Conservation (phyloP, 2,329 filamentous ascomycete genomes). For the Arthrobotrys sinensis region DNA sequence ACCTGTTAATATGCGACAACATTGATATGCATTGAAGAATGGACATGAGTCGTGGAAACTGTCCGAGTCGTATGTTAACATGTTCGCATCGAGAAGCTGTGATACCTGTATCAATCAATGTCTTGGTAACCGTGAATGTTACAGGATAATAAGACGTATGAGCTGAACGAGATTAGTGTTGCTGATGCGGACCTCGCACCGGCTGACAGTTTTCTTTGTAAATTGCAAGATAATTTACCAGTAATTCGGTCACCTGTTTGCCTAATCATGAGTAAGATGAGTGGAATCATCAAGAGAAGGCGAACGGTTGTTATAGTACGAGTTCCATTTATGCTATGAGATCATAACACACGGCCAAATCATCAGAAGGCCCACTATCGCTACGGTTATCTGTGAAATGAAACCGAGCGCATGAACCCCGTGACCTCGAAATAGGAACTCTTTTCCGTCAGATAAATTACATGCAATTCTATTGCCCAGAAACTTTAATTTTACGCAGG, state of each 20-base stretch:
- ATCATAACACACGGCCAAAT: conserved; percentile 1
- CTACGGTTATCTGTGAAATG: conserved; percentile 24
- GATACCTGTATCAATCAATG: background rate
- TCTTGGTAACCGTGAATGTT: background rate
- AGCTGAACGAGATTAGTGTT: background rate
- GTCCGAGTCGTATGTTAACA: too few relatives aligned
- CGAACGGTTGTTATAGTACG: conserved; percentile 15
- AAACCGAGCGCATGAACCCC: conserved; percentile 13
- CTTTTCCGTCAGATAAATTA: conserved; percentile 44
- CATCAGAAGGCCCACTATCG: background rate
- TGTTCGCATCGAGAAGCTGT: background rate
- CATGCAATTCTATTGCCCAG: conserved; percentile 26
- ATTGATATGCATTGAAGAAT: too few relatives aligned
- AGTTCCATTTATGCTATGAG: conserved; percentile 28
- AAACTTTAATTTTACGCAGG: conserved; percentile 40
- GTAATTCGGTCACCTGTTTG: conserved; percentile 23
- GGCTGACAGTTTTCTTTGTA: conserved; percentile 28
- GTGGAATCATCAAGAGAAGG: background rate
- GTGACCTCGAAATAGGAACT: conserved; percentile 42
- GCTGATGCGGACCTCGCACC: background rate
- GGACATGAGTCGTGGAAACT: too few relatives aligned
- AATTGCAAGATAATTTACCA: conserved; percentile 51
- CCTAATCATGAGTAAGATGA: conserved; percentile 31
- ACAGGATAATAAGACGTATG: background rate
- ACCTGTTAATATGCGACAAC: too few relatives aligned